Evolutionary conservation across 192 early-diverging fungal genomes (phyloP).

Genomic region (Entomortierella beljakovae): DNA sequence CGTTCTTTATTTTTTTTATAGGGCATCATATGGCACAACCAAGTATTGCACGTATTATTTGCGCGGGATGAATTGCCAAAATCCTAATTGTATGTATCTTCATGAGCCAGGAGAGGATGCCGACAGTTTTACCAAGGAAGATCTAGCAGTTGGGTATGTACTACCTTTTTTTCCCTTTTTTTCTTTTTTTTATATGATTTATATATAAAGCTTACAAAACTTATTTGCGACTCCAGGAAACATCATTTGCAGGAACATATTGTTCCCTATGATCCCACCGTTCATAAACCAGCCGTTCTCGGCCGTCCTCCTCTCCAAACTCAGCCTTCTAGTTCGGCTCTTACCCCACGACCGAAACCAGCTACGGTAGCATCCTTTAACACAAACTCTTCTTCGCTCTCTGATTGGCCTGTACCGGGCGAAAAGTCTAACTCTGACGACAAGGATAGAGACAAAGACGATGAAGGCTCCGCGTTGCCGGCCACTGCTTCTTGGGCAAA

Average conservation of each 20-base stretch:
- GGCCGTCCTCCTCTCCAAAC: slow-evolving; percentile 27
- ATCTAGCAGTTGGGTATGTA: slow-evolving; percentile 80
- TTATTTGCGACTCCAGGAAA: slow-evolving; percentile 19
- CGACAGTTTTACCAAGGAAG: slow-evolving; percentile 92
- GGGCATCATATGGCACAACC: slow-evolving; percentile 98
- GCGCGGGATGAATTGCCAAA: slow-evolving; percentile 91
- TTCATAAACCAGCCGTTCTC: slow-evolving; percentile 15
- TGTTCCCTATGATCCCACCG: slow-evolving; percentile 37
- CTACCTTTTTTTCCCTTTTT: neutral
- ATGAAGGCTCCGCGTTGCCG: slow-evolving; percentile 65
- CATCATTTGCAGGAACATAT: slow-evolving; percentile 51
- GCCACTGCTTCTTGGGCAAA: slow-evolving; percentile 72
- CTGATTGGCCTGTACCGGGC: slow-evolving; percentile 51
- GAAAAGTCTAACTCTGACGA: slow-evolving; percentile 29
- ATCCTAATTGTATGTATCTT: slow-evolving; percentile 94
- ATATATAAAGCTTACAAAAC: neutral
- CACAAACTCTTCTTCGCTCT: slow-evolving; percentile 17
- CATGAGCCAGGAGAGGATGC: slow-evolving; percentile 95
- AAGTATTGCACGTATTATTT: slow-evolving; percentile 99
- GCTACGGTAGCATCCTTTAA: slow-evolving; percentile 36
- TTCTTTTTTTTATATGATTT: neutral
- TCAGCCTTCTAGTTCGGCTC: slow-evolving; percentile 32
- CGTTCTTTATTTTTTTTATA: slow-evolving; percentile 22
- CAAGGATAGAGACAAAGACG: slow-evolving; percentile 48
- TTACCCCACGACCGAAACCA: slow-evolving; percentile 23